Evolutionary conservation across 2,329 filamentous ascomycete species (phyloP).

Genomic region (Dothideomycetes sp.): DNA sequence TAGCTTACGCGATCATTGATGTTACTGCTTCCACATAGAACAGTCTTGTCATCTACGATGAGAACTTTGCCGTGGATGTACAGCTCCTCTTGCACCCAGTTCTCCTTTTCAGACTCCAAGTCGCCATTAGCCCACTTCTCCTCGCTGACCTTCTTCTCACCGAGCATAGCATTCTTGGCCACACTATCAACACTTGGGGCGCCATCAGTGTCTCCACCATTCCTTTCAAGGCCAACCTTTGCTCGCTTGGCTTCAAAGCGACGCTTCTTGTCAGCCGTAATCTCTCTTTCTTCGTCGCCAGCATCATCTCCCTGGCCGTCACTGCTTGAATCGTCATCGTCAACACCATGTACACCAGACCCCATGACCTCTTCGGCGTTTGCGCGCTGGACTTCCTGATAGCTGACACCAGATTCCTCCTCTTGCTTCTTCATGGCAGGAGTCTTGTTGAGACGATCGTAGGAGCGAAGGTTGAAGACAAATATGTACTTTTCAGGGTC

Average conservation of each 20-base stretch:
- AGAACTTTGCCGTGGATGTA: conserved; percentile 86
- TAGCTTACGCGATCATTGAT: conserved; percentile 65
- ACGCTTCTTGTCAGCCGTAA: conserved; percentile 30
- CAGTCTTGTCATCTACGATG: conserved; percentile 77
- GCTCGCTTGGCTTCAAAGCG: conserved; percentile 34
- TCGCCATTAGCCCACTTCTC: conserved; percentile 61
- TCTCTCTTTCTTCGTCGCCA: conserved; percentile 21
- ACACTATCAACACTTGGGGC: conserved; percentile 49
- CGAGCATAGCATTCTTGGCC: conserved; percentile 75
- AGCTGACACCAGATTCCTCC: conserved; percentile 69
- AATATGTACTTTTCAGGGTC: conserved; percentile 77
- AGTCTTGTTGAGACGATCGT: conserved; percentile 83
- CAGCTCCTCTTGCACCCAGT: conserved; percentile 91
- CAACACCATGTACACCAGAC: conserved; percentile 54
- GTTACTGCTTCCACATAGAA: conserved; percentile 59
- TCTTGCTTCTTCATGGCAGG: conserved; percentile 63
- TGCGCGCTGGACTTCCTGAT: conserved; percentile 76
- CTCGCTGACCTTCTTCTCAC: conserved; percentile 49
- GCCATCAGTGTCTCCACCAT: conserved; percentile 15
- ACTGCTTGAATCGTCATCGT: conserved; percentile 21
- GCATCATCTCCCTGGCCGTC: conserved; percentile 14
- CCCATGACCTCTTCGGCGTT: conserved; percentile 84
- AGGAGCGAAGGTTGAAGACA: conserved; percentile 86
- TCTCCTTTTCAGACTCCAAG: conserved; percentile 60
- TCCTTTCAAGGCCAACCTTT: conserved; percentile 21